Percentiles rank a stretch among this genome's conserved stretches.
These are phyloP conservation scores for Neurospora sp. DNA, from an alignment of 495 filamentous ascomycete species.

Conservation along the genomic window DNA sequence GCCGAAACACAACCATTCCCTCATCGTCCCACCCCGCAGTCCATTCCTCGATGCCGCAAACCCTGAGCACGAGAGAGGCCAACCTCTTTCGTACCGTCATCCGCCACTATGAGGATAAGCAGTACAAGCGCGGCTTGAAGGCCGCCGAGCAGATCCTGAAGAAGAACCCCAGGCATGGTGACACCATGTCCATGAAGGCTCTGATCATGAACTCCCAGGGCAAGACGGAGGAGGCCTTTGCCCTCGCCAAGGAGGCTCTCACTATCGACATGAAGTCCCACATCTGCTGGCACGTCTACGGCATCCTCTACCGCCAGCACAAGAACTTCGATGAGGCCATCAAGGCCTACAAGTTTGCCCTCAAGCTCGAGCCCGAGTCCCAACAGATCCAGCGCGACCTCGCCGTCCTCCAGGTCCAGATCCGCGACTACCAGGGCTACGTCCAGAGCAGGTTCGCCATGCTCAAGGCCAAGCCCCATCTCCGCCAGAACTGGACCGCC, in stretches of 20 bases:
- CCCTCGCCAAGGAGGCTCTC: constrained; percentile 80
- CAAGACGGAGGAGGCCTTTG: constrained; percentile 86
- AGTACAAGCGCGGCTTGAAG: constrained; percentile 96
- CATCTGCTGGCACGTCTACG: constrained; percentile 99
- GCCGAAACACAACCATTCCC: background rate
- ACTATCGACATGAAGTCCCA: constrained; percentile 96
- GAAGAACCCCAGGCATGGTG: constrained; percentile 91
- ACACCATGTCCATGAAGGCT: constrained; percentile 98
- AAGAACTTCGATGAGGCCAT: constrained; percentile 99
- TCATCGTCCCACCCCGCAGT: constrained; percentile 1
- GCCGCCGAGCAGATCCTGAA: constrained; percentile 87
- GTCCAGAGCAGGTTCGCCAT: constrained; percentile 77
- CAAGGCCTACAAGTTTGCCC: constrained; percentile 93
- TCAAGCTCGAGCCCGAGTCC: constrained; percentile 86
- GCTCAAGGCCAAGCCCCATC: constrained; percentile 65
- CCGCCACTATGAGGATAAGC: constrained; percentile 92
- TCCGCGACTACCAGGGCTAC: constrained; percentile 92
- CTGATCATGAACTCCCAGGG: constrained; percentile 88
- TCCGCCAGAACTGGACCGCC: constrained; percentile 92
- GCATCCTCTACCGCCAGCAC: constrained; percentile 79
- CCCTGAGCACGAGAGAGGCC: constrained; percentile 78
- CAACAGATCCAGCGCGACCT: constrained; percentile 90
- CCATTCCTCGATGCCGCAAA: constrained; percentile 57
- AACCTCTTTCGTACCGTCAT: constrained; percentile 90
- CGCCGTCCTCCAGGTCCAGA: constrained; percentile 87